Conservation (phyloP, 2,329 filamentous ascomycete species). For the Teratosphaeriaceae sp. region DNA sequence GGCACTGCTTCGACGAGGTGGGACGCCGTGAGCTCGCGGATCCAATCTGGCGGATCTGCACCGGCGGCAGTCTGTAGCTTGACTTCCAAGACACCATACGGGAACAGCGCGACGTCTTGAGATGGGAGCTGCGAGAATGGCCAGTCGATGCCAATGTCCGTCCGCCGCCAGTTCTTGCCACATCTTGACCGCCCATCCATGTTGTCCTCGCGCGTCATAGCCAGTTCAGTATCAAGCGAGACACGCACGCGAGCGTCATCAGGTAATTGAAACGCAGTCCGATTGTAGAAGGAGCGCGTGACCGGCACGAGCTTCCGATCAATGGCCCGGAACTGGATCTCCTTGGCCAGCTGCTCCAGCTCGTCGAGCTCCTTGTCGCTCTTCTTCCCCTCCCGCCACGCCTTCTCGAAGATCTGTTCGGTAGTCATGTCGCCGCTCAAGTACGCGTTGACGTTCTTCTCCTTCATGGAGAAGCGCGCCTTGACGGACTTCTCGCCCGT, state of each 20-base stretch:
- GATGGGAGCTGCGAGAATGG: conserved; percentile 85
- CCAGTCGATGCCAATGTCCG: conserved; percentile 94
- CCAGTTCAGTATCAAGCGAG: conserved; percentile 91
- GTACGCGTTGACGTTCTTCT: conserved; percentile 95
- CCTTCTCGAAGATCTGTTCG: conserved; percentile 89
- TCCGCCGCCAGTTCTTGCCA: conserved; percentile 90
- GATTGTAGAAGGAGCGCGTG: conserved; percentile 94
- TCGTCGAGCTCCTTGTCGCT: conserved; percentile 84
- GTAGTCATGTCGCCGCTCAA: conserved; percentile 78
- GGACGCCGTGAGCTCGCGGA: conserved; percentile 83
- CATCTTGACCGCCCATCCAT: conserved; percentile 68
- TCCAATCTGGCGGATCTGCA: conserved; percentile 94
- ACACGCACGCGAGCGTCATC: conserved; percentile 95
- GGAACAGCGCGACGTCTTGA: conserved; percentile 83
- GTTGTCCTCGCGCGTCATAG: conserved; percentile 94
- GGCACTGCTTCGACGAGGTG: conserved; percentile 98
- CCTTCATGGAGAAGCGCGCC: conserved; percentile 88
- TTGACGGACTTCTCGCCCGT: conserved; percentile 99
- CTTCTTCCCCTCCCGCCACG: conserved; percentile 91
- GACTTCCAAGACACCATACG: conserved; percentile 92
- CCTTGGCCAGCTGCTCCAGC: conserved; percentile 79
- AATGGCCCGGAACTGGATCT: conserved; percentile 89
- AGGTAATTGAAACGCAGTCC: conserved; percentile 93
- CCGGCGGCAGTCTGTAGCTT: conserved; percentile 96
- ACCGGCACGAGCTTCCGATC: conserved; percentile 83